Base-by-base conservation (phyloP, 2,329 filamentous ascomycete genomes). In the Cytospora leucostoma region DNA sequence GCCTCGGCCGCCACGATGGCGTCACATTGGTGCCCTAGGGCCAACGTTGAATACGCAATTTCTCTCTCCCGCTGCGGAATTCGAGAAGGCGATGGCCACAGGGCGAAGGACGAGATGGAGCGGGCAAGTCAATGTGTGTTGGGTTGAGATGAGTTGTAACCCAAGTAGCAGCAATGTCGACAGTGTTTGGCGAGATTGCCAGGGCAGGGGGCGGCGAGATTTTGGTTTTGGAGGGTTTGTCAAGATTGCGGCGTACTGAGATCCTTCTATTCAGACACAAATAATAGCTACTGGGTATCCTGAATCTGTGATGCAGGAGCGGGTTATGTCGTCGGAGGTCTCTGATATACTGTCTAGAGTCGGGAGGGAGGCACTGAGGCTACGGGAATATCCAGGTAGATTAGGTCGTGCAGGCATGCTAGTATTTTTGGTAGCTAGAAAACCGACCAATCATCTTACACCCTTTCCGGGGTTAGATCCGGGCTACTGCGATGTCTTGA, bases 401-500 rank as follows among this genome's bases (percentile, higher is more conserved):
- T 15, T n/a, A 47, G 40, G 40, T 21, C 7, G 44, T 19, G 44
- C 58, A 55, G 32, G 58, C 50, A 34, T 21, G 11, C 10, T 12
- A 17, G 13, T 8, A 15, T 15, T 19, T 17, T n/a, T n/a, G 51
- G 19, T 11, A 38, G 7, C 38, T 52, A 4, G 12, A 7, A 1
- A 5, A 21, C 7, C 7, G 52, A 49, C 64, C 64, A 65, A 65
- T 65, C 50, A 51, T 65, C 61, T 65, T 65, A 65, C 61, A 65
- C 40, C 49, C 10, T 38, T 60, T 34, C 13, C 34, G 19, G 17
- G n/a, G 27, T 27, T 6, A 32, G 52, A 27, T 40, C 3, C 38
- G n/a, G 15, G 19, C 34, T 7, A 12, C 11, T 40, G 27, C 4
- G 27, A 27, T 27, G 27, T 27, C 4, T 27, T 27, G 27, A 27